Evolutionary conservation across 2,329 filamentous ascomycete species (phyloP).

Genomic region (Amesomyces nigricolor): DNA sequence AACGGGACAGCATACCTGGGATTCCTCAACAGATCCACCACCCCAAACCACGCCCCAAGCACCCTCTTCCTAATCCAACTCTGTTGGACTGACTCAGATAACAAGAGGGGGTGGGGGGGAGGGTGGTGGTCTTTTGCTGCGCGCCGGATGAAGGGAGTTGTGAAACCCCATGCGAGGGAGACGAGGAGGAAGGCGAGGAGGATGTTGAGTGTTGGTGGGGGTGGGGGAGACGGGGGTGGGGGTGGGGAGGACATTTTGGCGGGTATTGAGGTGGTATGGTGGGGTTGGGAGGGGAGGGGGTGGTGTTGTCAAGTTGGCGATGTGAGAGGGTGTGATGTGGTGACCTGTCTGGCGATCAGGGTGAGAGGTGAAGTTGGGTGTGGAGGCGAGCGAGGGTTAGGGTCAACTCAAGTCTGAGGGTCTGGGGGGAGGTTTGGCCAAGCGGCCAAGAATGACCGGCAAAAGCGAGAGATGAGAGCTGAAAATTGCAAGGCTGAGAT

Average conservation of each 20-base stretch:
- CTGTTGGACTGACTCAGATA: conserved; percentile 43
- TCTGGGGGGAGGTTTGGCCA: too few species aligned
- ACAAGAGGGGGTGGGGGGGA: conserved; percentile 50
- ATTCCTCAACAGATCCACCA: conserved; percentile 70
- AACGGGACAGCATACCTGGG: conserved; percentile 81
- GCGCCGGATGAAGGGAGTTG: conserved; percentile 83
- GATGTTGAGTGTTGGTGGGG: conserved; percentile 63
- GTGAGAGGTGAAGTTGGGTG: too few species aligned
- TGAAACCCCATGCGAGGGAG: conserved; percentile 87
- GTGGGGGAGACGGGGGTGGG: conserved; percentile 23
- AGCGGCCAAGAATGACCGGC: too few species aligned
- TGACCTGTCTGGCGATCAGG: too few species aligned
- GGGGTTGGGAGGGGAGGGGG: neutral
- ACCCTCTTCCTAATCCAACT: conserved; percentile 60
- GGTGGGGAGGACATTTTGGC: conserved; percentile 31
- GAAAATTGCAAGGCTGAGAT: too few species aligned
- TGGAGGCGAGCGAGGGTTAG: too few species aligned
- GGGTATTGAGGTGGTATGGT: neutral
- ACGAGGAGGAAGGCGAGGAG: conserved; percentile 85
- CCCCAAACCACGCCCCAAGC: conserved; percentile 64
- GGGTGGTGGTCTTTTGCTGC: conserved; percentile 73
- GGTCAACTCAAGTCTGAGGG: too few species aligned
- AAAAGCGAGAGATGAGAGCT: too few species aligned
- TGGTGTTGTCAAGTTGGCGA: too few species aligned
- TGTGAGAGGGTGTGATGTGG: too few species aligned